phyloP scores from a whole-genome alignment of 345 rosid species.

The Acer campestre region DNA sequence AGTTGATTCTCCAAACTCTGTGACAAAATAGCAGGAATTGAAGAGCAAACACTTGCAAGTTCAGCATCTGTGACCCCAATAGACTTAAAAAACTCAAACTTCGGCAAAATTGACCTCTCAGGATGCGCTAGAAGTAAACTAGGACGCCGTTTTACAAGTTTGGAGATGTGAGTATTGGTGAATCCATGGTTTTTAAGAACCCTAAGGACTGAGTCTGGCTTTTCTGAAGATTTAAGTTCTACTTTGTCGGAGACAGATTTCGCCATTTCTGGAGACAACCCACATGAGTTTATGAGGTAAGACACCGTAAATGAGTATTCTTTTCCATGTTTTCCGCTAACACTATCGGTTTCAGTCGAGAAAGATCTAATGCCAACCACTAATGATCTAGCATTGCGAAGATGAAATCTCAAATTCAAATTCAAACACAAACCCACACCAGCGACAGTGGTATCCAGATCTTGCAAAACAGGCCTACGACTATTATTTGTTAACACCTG shows the following conservation, averaged over 20 bases:
- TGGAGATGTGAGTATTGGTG: slow-evolving; percentile 11
- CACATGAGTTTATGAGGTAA: slow-evolving; percentile 19
- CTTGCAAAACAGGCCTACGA: neutral
- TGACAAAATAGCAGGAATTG: neutral
- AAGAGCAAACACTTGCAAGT: neutral
- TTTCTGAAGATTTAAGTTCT: neutral
- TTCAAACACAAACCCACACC: no score
- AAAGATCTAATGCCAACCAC: no score
- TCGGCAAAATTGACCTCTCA: slow-evolving; percentile 9
- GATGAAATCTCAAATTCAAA: no score
- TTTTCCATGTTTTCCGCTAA: neutral
- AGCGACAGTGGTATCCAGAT: no score
- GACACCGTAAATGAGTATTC: slow-evolving; percentile 4
- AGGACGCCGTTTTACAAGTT: neutral
- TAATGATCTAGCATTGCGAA: no score
- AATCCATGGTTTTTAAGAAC: slow-evolving; percentile 5
- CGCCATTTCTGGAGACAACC: slow-evolving; percentile 15
- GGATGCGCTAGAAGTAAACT: neutral
- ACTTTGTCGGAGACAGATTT: slow-evolving; percentile 13
- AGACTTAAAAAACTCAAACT: slow-evolving; percentile 17
- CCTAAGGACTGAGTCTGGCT: slow-evolving; percentile 5
- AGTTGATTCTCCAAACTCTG: neutral
- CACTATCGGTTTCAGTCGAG: no score
- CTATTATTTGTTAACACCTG: neutral
- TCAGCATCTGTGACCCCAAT: slow-evolving; percentile 14